Base-by-base conservation (phyloP, 2,329 filamentous ascomycete species). In the Tricladium varicosporioides region DNA sequence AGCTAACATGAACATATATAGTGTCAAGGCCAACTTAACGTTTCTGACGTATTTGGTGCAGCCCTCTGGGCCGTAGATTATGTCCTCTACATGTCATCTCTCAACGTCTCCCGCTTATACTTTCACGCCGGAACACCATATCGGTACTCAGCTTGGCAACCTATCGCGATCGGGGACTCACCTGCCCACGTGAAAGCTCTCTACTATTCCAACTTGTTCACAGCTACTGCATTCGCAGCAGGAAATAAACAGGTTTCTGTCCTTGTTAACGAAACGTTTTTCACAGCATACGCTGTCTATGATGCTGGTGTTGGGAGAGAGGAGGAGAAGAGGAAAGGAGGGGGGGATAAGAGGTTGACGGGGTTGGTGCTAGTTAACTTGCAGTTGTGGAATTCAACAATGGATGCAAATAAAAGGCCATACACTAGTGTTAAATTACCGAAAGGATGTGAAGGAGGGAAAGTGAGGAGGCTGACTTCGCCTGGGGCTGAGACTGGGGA, bases 101-200 rank as follows among this genome's bases (percentile, higher is more conserved):
- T 63, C 19, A 36, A 54, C 11, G 22, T 60, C 8, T 63, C 61
- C 1, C 49, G 61, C 14, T 15, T 63, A 2, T 48, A 63, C 49
- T 58, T 58, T 40, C 61, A 63, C 15, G 47, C 45, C 14, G 66
- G 66, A 10, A 67, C 65, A 0, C 58, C 48, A 27, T 69, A 63
- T 45, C 59, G 60, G 13, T 69, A 69, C 53, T 59, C 57, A 9
- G 49, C 63, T 11, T 68, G 65, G 66, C 61, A 64, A 33, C 66
- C 66, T 1, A 54, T 65, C 31, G 47, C 42, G 14, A 57, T 46
- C 16, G 57, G 55, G 11, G 49, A 54, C 33, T 59, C 59, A 8
- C 53, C 48, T 5, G 49, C 58, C 1, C 45, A 58, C 13, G 53
- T 57, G 1, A 58, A 61, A 42, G 53, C 63, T 10, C 48, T 62